Evolutionary conservation across 768 basidiomycete species (phyloP), one percentile per base, ranked within the genome.

Genomic region (Trametes cinnabarina): DNA sequence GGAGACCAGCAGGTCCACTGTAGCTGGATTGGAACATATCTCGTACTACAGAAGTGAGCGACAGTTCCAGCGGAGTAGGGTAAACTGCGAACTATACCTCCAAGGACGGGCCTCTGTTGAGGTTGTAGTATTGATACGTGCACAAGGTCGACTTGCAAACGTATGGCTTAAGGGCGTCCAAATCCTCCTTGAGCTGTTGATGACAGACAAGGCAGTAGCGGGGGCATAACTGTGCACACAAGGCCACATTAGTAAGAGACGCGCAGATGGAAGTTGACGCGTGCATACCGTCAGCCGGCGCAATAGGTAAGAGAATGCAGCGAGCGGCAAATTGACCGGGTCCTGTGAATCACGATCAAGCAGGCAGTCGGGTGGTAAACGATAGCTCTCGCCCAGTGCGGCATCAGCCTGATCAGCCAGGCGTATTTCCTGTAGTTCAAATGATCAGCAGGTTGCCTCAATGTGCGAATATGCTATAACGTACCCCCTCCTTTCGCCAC

Each of bases 181-280:
- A 82, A 39, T 80, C 75, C 9, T 72, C 74, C 10, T 74, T 64
- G 28, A 86, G 73, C 59, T 77, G 79, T 62, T 81, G 81, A 64
- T 87, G 87, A 70, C 88, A 89, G n/a, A 87, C 84, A n/a, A 87
- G 76, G 63, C 88, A 90, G 69, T 82, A 87, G 20, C 82, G 76
- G 0, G 84, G 82, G 63, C 86, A 89, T 20, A 89, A 75, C 84
- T 87, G 58, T n/a, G n/a, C n/a, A n/a, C n/a, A n/a, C n/a, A n/a
- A n/a, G n/a, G n/a, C n/a, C n/a, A n/a, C n/a, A n/a, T n/a, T n/a
- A n/a, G n/a, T n/a, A n/a, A n/a, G n/a, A n/a, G n/a, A n/a, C n/a
- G n/a, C n/a, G n/a, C n/a, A n/a, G n/a, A n/a, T n/a, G n/a, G n/a
- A n/a, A 46, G 11, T 7, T 12, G 2, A 25, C 2, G 7, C n/a